Evolutionary conservation across 768 basidiomycete species (phyloP).

Genomic region (Mrakia gelida): DNA sequence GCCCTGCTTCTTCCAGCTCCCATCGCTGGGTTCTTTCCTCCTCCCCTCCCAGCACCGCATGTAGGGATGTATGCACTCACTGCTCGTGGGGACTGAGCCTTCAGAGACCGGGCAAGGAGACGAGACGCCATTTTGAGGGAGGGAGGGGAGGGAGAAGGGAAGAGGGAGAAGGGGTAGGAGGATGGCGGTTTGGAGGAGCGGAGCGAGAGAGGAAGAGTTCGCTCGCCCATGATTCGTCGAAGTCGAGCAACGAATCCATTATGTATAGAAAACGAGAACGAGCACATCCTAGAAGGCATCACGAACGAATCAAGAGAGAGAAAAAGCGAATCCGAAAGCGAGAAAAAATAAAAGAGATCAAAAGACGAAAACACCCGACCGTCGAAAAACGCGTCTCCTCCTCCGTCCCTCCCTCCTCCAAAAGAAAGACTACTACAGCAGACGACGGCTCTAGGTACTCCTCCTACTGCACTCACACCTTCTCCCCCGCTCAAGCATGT

Average conservation of each 20-base stretch:
- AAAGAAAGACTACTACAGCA: not conserved
- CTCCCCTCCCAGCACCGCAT: not conserved
- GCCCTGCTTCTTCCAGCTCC: not conserved
- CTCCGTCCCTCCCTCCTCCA: too few species aligned
- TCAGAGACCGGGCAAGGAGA: conserved; percentile 19
- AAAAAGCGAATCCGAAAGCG: conserved; percentile 6
- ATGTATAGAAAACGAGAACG: not conserved
- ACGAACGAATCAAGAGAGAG: not conserved
- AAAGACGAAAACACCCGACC: not conserved
- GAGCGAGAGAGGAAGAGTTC: not conserved
- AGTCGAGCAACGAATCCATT: not conserved
- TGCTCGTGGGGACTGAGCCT: conserved; percentile 13
- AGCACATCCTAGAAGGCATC: not conserved
- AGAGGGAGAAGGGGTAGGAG: not conserved
- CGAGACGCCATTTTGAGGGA: conserved; percentile 18
- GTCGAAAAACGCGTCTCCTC: too few species aligned
- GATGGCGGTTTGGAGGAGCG: conserved; percentile 7
- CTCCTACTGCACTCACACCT: not conserved
- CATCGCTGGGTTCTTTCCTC: not conserved
- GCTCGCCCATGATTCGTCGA: not conserved
- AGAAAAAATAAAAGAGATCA: not conserved
- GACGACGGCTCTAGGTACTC: not conserved
- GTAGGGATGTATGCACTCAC: not conserved
- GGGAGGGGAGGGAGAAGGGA: not conserved
- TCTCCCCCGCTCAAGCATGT: conserved; percentile 16